Conservation (phyloP, 2,329 filamentous ascomycete species). For the Whalleya microplaca region DNA sequence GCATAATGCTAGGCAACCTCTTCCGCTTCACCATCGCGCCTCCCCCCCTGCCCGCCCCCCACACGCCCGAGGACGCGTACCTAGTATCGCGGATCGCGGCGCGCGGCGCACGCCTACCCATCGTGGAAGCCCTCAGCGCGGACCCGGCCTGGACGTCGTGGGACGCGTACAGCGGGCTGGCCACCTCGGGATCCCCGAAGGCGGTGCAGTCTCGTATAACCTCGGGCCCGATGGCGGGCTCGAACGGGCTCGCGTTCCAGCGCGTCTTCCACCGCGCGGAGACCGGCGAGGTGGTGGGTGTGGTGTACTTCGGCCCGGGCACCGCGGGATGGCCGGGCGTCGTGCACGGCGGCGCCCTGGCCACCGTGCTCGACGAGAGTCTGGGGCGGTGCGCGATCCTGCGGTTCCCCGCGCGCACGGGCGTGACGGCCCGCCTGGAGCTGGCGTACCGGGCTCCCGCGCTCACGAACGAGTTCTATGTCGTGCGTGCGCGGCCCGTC, state of each 20-base stretch:
- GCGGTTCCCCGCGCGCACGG: constrained; percentile 50
- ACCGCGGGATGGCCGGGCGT: constrained; percentile 72
- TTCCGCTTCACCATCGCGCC: constrained; percentile 48
- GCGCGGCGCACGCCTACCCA: constrained; percentile 49
- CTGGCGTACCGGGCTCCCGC: constrained; percentile 67
- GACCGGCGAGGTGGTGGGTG: constrained; percentile 60
- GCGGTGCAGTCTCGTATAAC: constrained; percentile 38
- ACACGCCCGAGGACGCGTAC: constrained; percentile 45
- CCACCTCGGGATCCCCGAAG: constrained; percentile 17
- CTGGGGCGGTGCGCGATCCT: constrained; percentile 65
- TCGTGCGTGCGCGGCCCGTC: constrained; percentile 55
- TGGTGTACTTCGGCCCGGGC: constrained; percentile 71
- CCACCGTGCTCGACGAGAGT: constrained; percentile 71
- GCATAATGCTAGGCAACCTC: constrained; percentile 43
- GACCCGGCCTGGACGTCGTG: constrained; percentile 47
- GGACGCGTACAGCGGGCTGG: constrained; percentile 44
- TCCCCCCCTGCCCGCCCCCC: constrained; percentile 44
- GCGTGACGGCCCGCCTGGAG: constrained; percentile 60
- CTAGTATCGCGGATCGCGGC: constrained; percentile 45
- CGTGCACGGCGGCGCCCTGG: constrained; percentile 72
- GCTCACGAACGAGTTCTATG: constrained; percentile 64
- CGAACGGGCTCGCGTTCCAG: constrained; percentile 54
- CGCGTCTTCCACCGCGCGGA: constrained; percentile 65
- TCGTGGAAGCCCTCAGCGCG: constrained; percentile 50
- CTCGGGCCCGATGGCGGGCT: constrained; percentile 46